Conservation (phyloP, 129 eudicot genomes). For the Ambrosia artemisiifolia region DNA sequence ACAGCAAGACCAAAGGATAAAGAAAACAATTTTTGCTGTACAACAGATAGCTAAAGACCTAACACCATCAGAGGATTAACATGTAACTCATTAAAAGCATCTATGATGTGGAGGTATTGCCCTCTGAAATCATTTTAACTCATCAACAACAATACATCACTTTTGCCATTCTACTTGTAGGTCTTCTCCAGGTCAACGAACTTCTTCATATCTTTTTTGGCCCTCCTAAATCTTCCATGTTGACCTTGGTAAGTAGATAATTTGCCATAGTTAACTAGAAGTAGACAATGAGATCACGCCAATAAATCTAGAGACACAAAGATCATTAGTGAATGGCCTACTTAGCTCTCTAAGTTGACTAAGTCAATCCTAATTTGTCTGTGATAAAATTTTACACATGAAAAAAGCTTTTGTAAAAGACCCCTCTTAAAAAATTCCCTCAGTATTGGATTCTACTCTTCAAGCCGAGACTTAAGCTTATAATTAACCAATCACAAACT, state of each 20-base stretch:
- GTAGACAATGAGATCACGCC: background rate
- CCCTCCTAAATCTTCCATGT: background rate
- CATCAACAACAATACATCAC: background rate
- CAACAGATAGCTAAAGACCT: background rate
- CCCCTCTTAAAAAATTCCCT: background rate
- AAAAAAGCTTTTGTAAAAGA: background rate
- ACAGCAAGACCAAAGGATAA: background rate
- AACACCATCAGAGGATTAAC: background rate
- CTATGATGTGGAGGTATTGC: background rate
- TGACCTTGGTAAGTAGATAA: background rate
- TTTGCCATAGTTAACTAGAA: background rate
- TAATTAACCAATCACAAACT: too few species aligned
- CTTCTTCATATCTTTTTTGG: background rate
- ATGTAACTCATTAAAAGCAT: background rate
- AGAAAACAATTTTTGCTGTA: background rate
- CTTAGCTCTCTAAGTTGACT: background rate
- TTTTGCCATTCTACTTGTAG: background rate
- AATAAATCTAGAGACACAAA: background rate
- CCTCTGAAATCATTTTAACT: background rate
- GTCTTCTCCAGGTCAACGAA: background rate
- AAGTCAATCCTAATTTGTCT: background rate
- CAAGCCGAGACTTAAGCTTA: too few species aligned
- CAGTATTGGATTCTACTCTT: too few species aligned
- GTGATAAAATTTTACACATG: background rate
- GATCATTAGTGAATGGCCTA: background rate